Conservation (phyloP, 2,329 filamentous ascomycete genomes). For the Fusarium continuum region DNA sequence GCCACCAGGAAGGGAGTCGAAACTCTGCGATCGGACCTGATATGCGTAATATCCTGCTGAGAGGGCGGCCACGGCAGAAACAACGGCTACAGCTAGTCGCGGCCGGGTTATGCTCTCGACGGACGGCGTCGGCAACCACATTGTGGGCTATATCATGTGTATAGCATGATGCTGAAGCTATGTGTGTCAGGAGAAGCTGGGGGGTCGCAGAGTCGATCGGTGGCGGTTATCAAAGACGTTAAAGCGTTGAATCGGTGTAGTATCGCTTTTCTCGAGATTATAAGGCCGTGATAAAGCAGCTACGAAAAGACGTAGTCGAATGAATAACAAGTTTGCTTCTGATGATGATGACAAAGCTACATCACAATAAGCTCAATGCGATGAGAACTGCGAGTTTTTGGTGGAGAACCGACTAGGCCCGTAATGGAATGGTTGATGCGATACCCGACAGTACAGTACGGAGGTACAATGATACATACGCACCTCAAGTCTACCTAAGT, state of each 20-base stretch:
- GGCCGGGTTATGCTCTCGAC: constrained; percentile 65
- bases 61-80: constrained; percentile 65
- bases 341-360: constrained; percentile 37
- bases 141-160: constrained; percentile 48
- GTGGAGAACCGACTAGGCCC: constrained; percentile 15
- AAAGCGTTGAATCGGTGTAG: background rate
- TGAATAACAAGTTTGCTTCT: constrained; percentile 7
- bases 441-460: constrained; percentile 18
- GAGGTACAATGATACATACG: too few species aligned
- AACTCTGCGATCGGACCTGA: constrained; percentile 43
- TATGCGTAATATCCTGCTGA: constrained; percentile 70
- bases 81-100: constrained; percentile 63
- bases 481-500: constrained; percentile 20
- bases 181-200: constrained; percentile 12
- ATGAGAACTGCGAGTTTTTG: constrained; percentile 20
- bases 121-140: constrained; percentile 60
- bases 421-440: background rate
- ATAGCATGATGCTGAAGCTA: constrained; percentile 46
- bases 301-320: background rate
- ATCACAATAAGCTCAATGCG: constrained; percentile 13
- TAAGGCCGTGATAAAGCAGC: background rate
- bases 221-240: background rate
- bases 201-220: background rate
- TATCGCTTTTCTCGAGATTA: background rate
- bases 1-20: constrained; percentile 42